A percentile compares a stretch with the other conserved stretches of the same genome.
Evolutionary conservation across 306 rosid genomes (phyloP).

Genomic region (Arachis hypogaea): DNA sequence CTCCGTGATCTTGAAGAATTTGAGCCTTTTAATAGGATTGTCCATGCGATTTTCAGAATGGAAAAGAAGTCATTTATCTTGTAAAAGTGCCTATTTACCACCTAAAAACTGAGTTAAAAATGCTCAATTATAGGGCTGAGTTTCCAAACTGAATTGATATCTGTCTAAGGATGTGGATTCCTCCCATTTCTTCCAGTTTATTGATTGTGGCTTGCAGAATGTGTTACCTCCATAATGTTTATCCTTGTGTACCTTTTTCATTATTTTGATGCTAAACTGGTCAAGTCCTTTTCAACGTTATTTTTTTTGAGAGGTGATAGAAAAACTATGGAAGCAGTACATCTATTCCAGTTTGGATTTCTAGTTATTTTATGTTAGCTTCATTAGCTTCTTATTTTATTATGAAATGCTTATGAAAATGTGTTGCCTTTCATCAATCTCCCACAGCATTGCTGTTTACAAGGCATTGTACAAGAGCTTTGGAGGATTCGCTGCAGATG

Average conservation of each 20-base stretch:
- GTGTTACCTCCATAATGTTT: not conserved
- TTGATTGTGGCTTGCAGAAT: not conserved
- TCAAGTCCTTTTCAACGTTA: conserved; percentile 13
- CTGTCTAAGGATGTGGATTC: conserved; percentile 5
- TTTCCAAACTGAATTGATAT: not conserved
- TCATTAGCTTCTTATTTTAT: not conserved
- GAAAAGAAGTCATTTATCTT: not conserved
- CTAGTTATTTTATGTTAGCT: conserved; percentile 10
- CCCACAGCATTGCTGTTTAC: conserved; percentile 86
- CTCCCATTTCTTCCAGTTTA: not conserved
- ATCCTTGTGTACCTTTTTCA: conserved; percentile 9
- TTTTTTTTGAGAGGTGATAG: not conserved
- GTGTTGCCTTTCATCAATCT: conserved; percentile 35
- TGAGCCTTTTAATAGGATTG: no score
- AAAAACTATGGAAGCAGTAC: not conserved
- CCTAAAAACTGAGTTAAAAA: conserved; percentile 2
- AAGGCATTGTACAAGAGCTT: conserved; percentile 95
- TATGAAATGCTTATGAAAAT: conserved; percentile 6
- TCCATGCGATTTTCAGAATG: no score
- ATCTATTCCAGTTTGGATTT: conserved; percentile 3
- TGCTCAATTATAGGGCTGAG: not conserved
- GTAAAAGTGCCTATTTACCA: not conserved
- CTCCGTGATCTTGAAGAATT: no score
- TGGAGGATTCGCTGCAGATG: conserved; percentile 99
- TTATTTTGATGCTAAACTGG: not conserved